Evolutionary conservation across 345 rosid genomes (phyloP), one percentile per base, ranked within the genome.

Genomic region (Geranium rotundifolium): DNA sequence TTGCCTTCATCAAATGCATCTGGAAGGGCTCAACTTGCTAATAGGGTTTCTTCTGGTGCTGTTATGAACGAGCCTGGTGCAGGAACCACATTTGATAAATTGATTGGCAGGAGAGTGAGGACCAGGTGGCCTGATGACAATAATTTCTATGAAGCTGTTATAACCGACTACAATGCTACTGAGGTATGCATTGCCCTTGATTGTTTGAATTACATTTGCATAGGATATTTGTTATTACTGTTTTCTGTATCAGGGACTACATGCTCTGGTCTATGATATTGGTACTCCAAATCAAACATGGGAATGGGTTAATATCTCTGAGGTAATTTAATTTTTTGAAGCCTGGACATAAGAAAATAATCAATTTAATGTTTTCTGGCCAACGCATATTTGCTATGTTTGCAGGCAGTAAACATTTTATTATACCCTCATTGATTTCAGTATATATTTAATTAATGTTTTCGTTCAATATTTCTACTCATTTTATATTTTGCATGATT

Each of bases 71-170:
- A 73, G 61, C 81, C 77, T 60, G 64, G 79, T 46, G 85, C 84
- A 30, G 84, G 77, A 67, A 75, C 73, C 57, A 69, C 75, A 13
- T 72, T 74, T 64, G 80, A 82, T 59, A 72, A 82, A 65, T 73
- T 81, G 60, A 31, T 90, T 64, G 95, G 95, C 62, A 84, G 67
- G 78, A 80, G 76, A 80, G 95, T 87, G 63, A 81, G 78, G 83
- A 90, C 92, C 54, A 81, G 82, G 67, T 90, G 97, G 97, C 97
- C 97, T 50, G 95, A 90, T 67, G 97, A 90, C 80, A 90, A 90
- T 78, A 82, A 84, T 72, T 90, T 90, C 67, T 87, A 90, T 68
- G 92, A 87, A 72, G 97, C 97, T 76, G 73, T 84, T 66, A 90
- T 90, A 75, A 81, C 88, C 56, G 81, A 80, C 63, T 90, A 85